A percentile compares a stretch with the other conserved stretches of the same genome.
Evolutionary conservation across 2,329 filamentous ascomycete species (phyloP).

Genomic region (Ceratocystis lukuohia): DNA sequence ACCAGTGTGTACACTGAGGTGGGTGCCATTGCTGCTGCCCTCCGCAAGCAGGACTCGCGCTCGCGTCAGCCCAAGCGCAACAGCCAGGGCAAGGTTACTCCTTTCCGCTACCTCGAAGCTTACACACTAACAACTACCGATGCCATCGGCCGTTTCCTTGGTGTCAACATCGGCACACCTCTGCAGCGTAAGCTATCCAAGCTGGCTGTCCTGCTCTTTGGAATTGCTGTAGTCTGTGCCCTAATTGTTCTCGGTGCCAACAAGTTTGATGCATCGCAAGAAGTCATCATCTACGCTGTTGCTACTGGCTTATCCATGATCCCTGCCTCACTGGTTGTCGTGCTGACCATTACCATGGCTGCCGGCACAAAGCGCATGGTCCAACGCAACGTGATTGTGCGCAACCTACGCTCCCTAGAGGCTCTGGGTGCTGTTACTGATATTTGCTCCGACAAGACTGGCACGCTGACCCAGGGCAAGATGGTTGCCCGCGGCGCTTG

Average conservation of each 20-base stretch:
- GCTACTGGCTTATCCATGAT: conserved; percentile 38
- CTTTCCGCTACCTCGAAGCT: conserved; percentile 37
- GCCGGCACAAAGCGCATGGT: conserved; percentile 41
- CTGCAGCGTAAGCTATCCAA: conserved; percentile 55
- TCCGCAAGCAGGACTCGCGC: conserved; percentile 40
- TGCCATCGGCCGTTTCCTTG: conserved; percentile 49
- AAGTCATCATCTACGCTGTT: conserved; percentile 46
- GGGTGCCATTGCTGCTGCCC: conserved; percentile 39
- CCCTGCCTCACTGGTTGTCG: conserved; percentile 35
- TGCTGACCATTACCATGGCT: conserved; percentile 48
- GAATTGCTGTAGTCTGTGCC: conserved; percentile 52
- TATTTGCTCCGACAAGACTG: conserved; percentile 43
- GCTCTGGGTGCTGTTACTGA: conserved; percentile 48
- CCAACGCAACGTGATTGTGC: conserved; percentile 39
- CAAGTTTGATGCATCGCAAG: conserved; percentile 37
- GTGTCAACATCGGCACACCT: conserved; percentile 55
- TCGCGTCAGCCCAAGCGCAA: conserved; percentile 39
- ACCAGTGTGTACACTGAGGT: conserved; percentile 49
- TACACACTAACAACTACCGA: conserved; percentile 40
- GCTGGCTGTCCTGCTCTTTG: conserved; percentile 53
- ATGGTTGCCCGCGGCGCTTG: conserved; percentile 50
- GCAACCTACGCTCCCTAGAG: conserved; percentile 40
- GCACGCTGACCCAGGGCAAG: conserved; percentile 49
- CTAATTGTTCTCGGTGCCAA: conserved; percentile 57
- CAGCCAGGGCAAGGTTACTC: conserved; percentile 38